These are phyloP conservation scores for Mollisiaceae sp. DNA, from an alignment of 2,329 filamentous ascomycete species.

Conservation along the genomic window DNA sequence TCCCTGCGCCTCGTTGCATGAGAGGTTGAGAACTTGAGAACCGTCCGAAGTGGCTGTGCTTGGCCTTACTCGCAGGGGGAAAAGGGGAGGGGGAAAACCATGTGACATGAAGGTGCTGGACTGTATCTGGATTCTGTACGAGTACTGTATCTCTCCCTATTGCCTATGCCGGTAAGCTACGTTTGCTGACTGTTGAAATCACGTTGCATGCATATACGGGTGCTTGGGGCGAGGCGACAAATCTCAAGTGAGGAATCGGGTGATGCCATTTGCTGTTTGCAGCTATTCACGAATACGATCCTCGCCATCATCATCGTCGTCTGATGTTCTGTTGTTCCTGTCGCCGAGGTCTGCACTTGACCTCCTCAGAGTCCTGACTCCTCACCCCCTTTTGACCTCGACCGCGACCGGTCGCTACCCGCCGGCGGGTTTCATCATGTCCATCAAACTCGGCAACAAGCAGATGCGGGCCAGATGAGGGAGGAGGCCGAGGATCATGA, in stretches of 20 bases:
- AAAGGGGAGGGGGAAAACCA: background rate
- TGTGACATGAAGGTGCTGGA: background rate
- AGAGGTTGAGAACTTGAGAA: too few relatives aligned
- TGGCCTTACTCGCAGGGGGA: background rate
- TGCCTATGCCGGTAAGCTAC: background rate
- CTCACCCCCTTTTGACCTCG: background rate
- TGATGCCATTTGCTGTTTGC: background rate
- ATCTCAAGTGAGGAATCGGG: background rate
- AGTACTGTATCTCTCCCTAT: background rate
- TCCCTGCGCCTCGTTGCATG: background rate
- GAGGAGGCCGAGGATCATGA: background rate
- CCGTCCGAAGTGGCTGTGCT: conserved; percentile 7
- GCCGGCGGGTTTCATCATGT: conserved; percentile 1
- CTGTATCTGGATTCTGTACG: too few relatives aligned
- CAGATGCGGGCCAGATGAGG: background rate
- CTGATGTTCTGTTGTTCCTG: background rate
- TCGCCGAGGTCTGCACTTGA: background rate
- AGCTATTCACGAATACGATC: conserved; percentile 6
- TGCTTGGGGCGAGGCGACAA: background rate
- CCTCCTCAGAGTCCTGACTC: too few relatives aligned
- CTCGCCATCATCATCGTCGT: background rate
- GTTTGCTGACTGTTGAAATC: background rate
- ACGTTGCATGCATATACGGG: conserved; percentile 2
- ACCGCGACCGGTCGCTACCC: background rate
- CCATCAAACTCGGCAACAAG: conserved; percentile 5